Conservation (phyloP, 2,329 filamentous ascomycete species). For the Chaetothyriales sp. region DNA sequence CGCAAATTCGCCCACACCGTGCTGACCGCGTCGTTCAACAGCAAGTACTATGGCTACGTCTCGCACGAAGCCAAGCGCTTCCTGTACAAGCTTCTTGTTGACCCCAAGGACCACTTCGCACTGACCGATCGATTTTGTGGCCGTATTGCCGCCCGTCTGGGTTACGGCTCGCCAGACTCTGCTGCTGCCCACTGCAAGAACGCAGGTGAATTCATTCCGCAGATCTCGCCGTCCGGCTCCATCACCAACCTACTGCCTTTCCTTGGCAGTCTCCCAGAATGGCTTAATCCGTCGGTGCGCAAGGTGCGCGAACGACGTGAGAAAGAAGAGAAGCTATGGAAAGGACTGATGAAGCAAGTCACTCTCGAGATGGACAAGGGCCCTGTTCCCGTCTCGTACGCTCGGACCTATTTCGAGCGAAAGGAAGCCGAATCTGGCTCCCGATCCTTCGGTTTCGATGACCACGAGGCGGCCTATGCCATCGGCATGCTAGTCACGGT, state of each 20-base stretch:
- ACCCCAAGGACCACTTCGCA: conserved; percentile 18
- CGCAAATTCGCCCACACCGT: conserved; percentile 19
- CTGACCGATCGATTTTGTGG: conserved; percentile 18
- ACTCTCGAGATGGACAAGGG: conserved; percentile 14
- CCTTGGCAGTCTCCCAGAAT: conserved; percentile 16
- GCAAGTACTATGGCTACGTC: conserved; percentile 18
- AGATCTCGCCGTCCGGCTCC: conserved; percentile 18
- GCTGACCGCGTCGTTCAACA: conserved; percentile 17
- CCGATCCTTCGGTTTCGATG: conserved; percentile 14
- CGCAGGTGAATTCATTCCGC: conserved; percentile 18
- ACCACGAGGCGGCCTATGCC: conserved; percentile 18
- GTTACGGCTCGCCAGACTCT: conserved; percentile 16
- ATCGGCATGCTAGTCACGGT: conserved; percentile 18
- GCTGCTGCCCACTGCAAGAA: conserved; percentile 18
- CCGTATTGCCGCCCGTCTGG: conserved; percentile 15
- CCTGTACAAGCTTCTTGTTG: conserved; percentile 17
- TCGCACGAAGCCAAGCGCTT: conserved; percentile 17
- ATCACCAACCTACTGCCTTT: conserved; percentile 17
- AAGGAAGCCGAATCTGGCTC: conserved; percentile 13
- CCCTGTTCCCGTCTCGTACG: conserved; percentile 16
- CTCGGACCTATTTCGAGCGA: conserved; percentile 16
- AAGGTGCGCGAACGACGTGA: conserved; percentile 17
- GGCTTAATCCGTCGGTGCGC: conserved; percentile 16
- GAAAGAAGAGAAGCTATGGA: conserved; percentile 19
- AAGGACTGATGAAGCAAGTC: conserved; percentile 17